Percentiles rank a stretch among this genome's conserved stretches.
These are phyloP conservation scores for Dactylis glomerata DNA, from an alignment of 176 grass and related monocot genomes.

Conservation along the genomic window DNA sequence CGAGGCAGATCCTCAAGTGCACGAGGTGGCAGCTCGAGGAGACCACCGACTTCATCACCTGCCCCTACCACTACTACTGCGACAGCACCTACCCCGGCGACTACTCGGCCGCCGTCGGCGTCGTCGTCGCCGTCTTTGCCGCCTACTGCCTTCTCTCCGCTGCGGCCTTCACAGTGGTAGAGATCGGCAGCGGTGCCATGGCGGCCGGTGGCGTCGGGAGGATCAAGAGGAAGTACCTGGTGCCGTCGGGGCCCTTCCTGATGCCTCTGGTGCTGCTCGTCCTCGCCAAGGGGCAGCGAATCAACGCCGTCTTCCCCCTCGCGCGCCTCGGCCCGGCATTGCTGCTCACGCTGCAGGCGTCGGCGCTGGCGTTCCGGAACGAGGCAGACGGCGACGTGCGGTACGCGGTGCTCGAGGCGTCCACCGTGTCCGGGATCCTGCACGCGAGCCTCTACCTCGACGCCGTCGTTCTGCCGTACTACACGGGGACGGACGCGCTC, in stretches of 20 bases:
- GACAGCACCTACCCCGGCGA: conserved; percentile 61
- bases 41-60: conserved; percentile 58
- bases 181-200: not conserved
- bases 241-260: conserved; percentile 57
- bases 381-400: conserved; percentile 53
- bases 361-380: conserved; percentile 67
- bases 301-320: conserved; percentile 56
- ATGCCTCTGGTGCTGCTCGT: conserved; percentile 58
- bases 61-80: conserved; percentile 78
- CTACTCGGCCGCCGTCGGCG: conserved; percentile 39
- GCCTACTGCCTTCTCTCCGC: conserved; percentile 49
- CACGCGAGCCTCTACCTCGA: conserved; percentile 63
- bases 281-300: conserved; percentile 59
- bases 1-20: conserved; percentile 61
- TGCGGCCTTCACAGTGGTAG: conserved; percentile 34
- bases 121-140: conserved; percentile 43
- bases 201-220: not conserved
- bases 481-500: conserved; percentile 64
- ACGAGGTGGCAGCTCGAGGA: conserved; percentile 79
- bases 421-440: conserved; percentile 67
- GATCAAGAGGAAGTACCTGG: conserved; percentile 54
- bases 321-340: conserved; percentile 56
- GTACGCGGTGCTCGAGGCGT: conserved; percentile 69
- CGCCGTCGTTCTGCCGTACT: conserved; percentile 56
- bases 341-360: conserved; percentile 57